phyloP scores from a whole-genome alignment of 805 yeast genomes.

The Wickerhamomyces xylosicus region DNA sequence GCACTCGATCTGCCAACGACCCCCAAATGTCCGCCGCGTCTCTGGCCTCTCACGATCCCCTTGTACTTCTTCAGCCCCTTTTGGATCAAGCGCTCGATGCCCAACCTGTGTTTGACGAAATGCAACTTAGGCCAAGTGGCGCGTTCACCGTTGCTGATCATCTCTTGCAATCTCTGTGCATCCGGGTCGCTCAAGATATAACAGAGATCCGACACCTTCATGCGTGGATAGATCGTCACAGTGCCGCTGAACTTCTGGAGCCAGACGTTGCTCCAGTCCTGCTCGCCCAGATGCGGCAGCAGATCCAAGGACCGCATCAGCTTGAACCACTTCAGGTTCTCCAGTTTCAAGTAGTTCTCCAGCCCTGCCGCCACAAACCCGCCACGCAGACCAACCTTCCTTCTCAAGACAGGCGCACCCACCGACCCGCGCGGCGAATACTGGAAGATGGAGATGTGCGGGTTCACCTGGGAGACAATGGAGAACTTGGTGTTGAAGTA shows the following conservation, averaged over 20 bases:
- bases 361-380: slow-evolving; percentile 67
- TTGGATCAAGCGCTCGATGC: slow-evolving; percentile 56
- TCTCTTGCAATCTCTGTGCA: slow-evolving; percentile 40
- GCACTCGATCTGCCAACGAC: too few species aligned
- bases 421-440: slow-evolving; percentile 75
- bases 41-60: slow-evolving; percentile 1
- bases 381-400: slow-evolving; percentile 57
- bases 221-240: slow-evolving; percentile 68
- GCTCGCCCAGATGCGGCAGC: slow-evolving; percentile 57
- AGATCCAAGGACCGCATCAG: slow-evolving; percentile 55
- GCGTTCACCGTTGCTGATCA: slow-evolving; percentile 53
- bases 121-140: slow-evolving; percentile 57
- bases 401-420: slow-evolving; percentile 64
- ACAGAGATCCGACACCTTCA: slow-evolving; percentile 46
- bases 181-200: slow-evolving; percentile 62
- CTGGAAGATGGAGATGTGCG: slow-evolving; percentile 67
- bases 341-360: slow-evolving; percentile 62
- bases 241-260: slow-evolving; percentile 67
- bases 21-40: not conserved
- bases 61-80: slow-evolving; percentile 30
- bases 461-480: slow-evolving; percentile 74
- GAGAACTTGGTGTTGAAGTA: slow-evolving; percentile 70
- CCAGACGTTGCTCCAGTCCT: slow-evolving; percentile 75
- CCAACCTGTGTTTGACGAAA: slow-evolving; percentile 53
- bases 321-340: slow-evolving; percentile 68